These are phyloP conservation scores for Fonsecaea erecta DNA, from an alignment of 2,329 filamentous ascomycete species.

Conservation along the genomic window DNA sequence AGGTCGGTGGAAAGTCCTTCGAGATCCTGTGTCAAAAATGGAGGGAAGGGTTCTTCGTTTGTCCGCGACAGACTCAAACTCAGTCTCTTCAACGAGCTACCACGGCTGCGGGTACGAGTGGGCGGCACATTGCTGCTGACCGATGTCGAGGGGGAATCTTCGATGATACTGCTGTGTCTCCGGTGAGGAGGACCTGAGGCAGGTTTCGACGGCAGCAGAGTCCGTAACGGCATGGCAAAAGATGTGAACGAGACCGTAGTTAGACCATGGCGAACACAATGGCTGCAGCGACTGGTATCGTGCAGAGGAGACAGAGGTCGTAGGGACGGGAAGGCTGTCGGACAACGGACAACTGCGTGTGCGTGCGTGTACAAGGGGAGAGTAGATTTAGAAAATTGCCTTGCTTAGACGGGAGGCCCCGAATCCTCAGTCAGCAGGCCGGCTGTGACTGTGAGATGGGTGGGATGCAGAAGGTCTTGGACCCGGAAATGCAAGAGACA, in stretches of 20 bases:
- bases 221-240: slow-evolving; percentile 29
- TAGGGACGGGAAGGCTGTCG: neutral
- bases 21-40: slow-evolving; percentile 27
- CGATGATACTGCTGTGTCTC: slow-evolving; percentile 30
- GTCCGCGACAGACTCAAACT: slow-evolving; percentile 33
- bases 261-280: slow-evolving; percentile 25
- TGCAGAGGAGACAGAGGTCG: neutral
- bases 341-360: slow-evolving; percentile 5
- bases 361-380: slow-evolving; percentile 11
- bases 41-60: slow-evolving; percentile 29
- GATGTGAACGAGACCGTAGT: neutral
- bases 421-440: slow-evolving; percentile 28
- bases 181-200: slow-evolving; percentile 23
- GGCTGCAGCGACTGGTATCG: slow-evolving; percentile 12
- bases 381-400: slow-evolving; percentile 11
- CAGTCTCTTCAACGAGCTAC: slow-evolving; percentile 33
- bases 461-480: neutral
- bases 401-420: slow-evolving; percentile 17
- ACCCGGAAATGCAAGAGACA: neutral
- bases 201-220: slow-evolving; percentile 26
- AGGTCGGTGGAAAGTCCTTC: slow-evolving; percentile 16
- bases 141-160: slow-evolving; percentile 18
- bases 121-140: slow-evolving; percentile 4
- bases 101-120: slow-evolving; percentile 21
- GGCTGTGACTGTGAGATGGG: slow-evolving; percentile 22